Base-by-base conservation (phyloP, 164 flowering plant species). In the Saururus chinensis region DNA sequence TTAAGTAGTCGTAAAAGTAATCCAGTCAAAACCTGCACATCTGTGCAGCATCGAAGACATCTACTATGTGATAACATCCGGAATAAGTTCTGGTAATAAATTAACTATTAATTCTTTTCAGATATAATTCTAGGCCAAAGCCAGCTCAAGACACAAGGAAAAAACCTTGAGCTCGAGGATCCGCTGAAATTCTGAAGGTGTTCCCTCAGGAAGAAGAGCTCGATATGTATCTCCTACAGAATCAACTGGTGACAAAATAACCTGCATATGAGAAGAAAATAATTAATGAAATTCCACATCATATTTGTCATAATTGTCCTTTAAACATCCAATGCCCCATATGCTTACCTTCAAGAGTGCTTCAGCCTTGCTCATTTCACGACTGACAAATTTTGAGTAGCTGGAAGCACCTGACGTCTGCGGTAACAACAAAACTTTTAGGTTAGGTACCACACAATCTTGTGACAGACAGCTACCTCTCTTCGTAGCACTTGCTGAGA, bases 331-430 rank as follows among this genome's bases (percentile, higher is more conserved):
- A n/a, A 21, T 35, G 37, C 55, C 24, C 12, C n/a, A 9, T 25
- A 60, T 21, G 64, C 72, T 55, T 20, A 86, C 98, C 93, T 93
- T 93, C 70, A 93, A 64, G 25, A 93, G 84, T 20, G 99, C 99
- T 77, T 93, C 99, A 67, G 99, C 99, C 84, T 90, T 90, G 80
- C 97, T 88, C 97, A 93, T 93, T 73, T 93, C 97, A 64, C 95
- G 91, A 76, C 85, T 88, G 19, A 93, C 91, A 75, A 84, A 88
- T 74, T 90, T 88, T 24, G 95, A 80, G 78, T 93, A 90, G 74
- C 83, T 80, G 42, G 92, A 80, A 64, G 95, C 97, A 65, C 80
- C 78, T 41, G 96, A 74, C 49, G 90, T 76, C 96, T 93, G 76
- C 59, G 62, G 42, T 55, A 56, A 45, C 21, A 55, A 42, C 26